phyloP scores from a whole-genome alignment of 1,284 basidiomycete genomes.

The Pseudozyma hubeiensis region DNA sequence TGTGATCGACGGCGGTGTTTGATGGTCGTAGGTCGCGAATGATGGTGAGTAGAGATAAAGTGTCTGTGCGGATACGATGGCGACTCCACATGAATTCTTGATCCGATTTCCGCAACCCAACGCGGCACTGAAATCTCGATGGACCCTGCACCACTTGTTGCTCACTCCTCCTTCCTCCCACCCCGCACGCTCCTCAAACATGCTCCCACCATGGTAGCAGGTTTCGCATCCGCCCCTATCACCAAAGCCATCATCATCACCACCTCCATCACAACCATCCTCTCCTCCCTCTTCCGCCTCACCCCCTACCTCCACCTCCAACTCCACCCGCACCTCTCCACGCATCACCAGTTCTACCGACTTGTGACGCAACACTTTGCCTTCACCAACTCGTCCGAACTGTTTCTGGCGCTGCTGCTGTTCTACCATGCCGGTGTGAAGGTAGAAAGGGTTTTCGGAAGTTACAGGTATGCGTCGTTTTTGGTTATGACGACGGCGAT shows the following conservation, averaged over 20 bases:
- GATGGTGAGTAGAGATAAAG: neutral
- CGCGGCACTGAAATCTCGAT: neutral
- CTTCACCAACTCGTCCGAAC: conserved; percentile 85
- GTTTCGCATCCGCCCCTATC: conserved; percentile 46
- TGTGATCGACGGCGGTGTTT: too few relatives aligned
- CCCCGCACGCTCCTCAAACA: neutral
- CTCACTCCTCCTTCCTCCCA: neutral
- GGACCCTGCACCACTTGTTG: conserved; percentile 12
- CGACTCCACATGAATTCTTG: neutral
- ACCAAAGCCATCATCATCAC: conserved; percentile 44
- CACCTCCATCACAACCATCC: conserved; percentile 22
- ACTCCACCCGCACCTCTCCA: conserved; percentile 73
- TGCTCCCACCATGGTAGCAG: conserved; percentile 31
- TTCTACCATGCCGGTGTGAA: conserved; percentile 80
- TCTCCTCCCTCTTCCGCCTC: conserved; percentile 65
- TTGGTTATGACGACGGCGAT: conserved; percentile 19
- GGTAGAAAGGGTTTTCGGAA: conserved; percentile 87
- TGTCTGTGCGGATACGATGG: too few relatives aligned
- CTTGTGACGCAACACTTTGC: conserved; percentile 80
- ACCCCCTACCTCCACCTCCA: conserved; percentile 45
- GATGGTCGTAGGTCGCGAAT: neutral
- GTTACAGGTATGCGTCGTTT: conserved; percentile 79
- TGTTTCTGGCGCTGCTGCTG: conserved; percentile 80
- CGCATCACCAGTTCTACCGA: conserved; percentile 80
- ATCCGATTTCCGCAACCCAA: neutral